phyloP scores from a whole-genome alignment of 2,329 filamentous ascomycete species.

The Fusarium sp. region DNA sequence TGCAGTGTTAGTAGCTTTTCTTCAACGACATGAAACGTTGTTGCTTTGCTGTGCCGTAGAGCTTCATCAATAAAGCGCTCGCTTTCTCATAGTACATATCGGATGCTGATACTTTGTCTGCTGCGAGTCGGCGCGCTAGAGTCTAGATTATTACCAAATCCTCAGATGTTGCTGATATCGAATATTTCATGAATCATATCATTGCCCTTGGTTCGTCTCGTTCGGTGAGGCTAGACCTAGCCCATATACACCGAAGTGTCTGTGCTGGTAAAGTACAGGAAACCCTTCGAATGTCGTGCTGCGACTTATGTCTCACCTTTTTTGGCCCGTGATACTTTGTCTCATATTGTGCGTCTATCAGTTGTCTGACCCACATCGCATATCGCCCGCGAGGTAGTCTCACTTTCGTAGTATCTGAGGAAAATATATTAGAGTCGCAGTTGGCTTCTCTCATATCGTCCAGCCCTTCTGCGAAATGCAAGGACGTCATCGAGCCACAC shows the following conservation, averaged over 20 bases:
- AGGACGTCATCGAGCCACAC: conserved; percentile 12
- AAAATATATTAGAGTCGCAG: conserved; percentile 1
- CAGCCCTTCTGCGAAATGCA: conserved; percentile 13
- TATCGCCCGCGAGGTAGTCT: conserved; percentile 32
- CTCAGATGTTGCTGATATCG: neutral
- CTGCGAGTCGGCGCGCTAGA: neutral
- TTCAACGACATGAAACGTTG: conserved; percentile 40
- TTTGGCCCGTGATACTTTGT: conserved; percentile 39
- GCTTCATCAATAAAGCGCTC: conserved; percentile 3
- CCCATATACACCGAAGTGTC: conserved; percentile 23
- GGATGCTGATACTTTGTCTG: neutral
- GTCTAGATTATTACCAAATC: neutral
- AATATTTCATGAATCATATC: neutral
- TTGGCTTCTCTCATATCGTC: conserved; percentile 17
- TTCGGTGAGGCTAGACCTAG: conserved; percentile 17
- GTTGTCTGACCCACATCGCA: conserved; percentile 38
- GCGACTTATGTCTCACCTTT: conserved; percentile 34
- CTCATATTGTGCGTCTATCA: conserved; percentile 32
- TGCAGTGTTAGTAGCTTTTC: conserved; percentile 39
- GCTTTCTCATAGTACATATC: conserved; percentile 1
- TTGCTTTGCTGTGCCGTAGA: conserved; percentile 30
- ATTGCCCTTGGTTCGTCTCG: conserved; percentile 5
- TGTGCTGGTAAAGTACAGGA: conserved; percentile 12
- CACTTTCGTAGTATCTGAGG: conserved; percentile 25
- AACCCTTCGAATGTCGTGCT: conserved; percentile 27